Percentiles rank a stretch among this genome's conserved stretches.
Conservation (phyloP, 73 alveolate genomes). For the Halteria grandinella region DNA sequence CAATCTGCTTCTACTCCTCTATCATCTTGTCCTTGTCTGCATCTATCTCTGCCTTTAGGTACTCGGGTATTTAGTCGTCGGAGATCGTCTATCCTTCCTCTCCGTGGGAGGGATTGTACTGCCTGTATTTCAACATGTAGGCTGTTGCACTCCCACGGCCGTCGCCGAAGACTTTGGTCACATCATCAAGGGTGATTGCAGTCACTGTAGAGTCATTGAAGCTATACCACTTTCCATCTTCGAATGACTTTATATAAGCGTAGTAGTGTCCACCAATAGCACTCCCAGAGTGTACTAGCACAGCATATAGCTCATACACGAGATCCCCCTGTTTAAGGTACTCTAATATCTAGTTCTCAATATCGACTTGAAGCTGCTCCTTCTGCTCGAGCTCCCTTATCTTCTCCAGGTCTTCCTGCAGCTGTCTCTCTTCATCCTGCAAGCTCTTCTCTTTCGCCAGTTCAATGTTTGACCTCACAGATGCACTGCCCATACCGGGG, state of each 20-base stretch:
- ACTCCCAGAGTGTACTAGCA: conserved; percentile 94
- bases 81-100: conserved; percentile 6
- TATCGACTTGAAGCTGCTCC: conserved; percentile 27
- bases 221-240: conserved; percentile 91
- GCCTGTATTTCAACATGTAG: conserved; percentile 90
- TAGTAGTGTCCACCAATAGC: conserved; percentile 98
- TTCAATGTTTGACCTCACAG: not conserved
- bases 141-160: conserved; percentile 79
- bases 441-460: conserved; percentile 39
- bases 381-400: conserved; percentile 54
- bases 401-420: conserved; percentile 13
- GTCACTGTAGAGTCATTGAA: conserved; percentile 90
- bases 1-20: conserved; percentile 14
- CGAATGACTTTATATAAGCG: conserved; percentile 92
- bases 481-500: not conserved
- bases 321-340: conserved; percentile 82
- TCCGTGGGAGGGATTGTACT: conserved; percentile 6
- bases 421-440: not conserved
- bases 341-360: conserved; percentile 63
- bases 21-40: conserved; percentile 32
- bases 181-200: conserved; percentile 69
- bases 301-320: conserved; percentile 93
- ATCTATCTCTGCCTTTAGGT: conserved; percentile 16
- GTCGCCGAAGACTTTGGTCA: conserved; percentile 84
- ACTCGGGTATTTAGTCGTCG: conserved; percentile 6